Evolutionary conservation across 177 flowering plant genomes (phyloP), one percentile per base, ranked within the genome.

Genomic region (Vitis hybrid): DNA sequence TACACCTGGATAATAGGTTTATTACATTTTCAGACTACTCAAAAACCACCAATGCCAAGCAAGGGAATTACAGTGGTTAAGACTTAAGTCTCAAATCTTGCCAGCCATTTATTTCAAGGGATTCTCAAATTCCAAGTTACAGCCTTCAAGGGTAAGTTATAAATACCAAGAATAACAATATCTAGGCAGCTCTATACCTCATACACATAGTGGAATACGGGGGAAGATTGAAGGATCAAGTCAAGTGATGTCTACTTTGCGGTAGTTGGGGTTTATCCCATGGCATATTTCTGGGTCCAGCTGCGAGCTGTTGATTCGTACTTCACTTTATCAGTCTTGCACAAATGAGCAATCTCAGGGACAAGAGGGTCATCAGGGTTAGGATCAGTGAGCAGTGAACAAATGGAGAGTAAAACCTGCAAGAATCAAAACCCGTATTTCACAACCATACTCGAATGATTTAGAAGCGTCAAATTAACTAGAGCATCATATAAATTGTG

Each of bases 271-370:
- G 52, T 13, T 64, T 64, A 75, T 61, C 81, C 76, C 83, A 80
- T 75, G 53, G 83, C 83, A 70, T 77, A 77, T 56, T 80, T 80
- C 11, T 80, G 83, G 53, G 83, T 80, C 83, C 83, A 80, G 81
- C 72, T 71, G 47, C 83, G 71, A 53, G 83, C 78, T 3, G 78
- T 75, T 11, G 81, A 71, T 20, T 80, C 83, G 19, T 80, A 80
- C 71, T 75, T 80, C 66, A 59, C 14, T 54, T 75, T 71, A 70
- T 80, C 83, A 11, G 62, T 66, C 73, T 80, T 80, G 72, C 78
- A 77, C 72, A 77, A 75, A 57, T 80, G 79, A 61, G 83, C 83
- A n/a, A 80, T 80, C 65, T 77, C 83, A 2, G 83, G 81, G 18
- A 77, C 83, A n/a, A 80, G 77, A 1, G 83, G 83, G 50, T 80